A percentile compares a stretch with the other conserved stretches of the same genome.
Evolutionary conservation across 352 stramenopile genomes (phyloP).

Genomic region (Pythium dissimile): DNA sequence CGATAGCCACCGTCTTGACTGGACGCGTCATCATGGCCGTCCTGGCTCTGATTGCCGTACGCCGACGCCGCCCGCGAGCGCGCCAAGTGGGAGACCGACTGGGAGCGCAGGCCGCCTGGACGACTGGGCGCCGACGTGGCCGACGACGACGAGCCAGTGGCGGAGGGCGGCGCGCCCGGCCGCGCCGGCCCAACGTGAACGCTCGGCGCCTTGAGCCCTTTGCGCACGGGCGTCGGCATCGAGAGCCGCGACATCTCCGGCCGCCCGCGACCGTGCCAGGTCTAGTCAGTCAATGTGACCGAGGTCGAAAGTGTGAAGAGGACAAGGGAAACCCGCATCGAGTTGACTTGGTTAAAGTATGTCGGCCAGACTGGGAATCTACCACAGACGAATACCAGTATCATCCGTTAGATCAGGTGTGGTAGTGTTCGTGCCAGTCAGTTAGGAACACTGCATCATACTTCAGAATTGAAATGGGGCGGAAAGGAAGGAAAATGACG

Average conservation of each 20-base stretch:
- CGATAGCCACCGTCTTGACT: conserved; percentile 8
- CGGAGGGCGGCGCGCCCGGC: conserved; percentile 15
- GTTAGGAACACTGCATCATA: too few relatives aligned
- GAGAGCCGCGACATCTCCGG: conserved; percentile 17
- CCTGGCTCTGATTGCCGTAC: conserved; percentile 13
- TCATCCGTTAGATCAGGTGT: too few relatives aligned
- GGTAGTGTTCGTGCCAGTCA: too few relatives aligned
- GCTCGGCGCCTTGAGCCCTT: conserved; percentile 18
- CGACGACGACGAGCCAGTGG: conserved; percentile 21
- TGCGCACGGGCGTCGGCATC: conserved; percentile 15
- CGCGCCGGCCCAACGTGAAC: conserved; percentile 17
- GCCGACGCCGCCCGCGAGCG: conserved; percentile 8
- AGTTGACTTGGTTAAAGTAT: background rate
- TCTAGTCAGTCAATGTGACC: background rate
- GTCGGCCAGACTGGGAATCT: background rate
- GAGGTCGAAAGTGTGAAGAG: too few relatives aligned
- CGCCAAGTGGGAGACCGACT: conserved; percentile 5
- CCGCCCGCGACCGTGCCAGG: background rate
- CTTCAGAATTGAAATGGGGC: too few relatives aligned
- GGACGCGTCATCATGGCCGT: conserved; percentile 8
- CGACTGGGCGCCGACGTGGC: conserved; percentile 5
- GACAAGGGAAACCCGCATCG: background rate
- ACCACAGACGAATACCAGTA: too few relatives aligned
- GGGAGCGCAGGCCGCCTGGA: background rate
- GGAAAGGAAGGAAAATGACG: too few relatives aligned